A percentile compares a stretch with the other conserved stretches of the same genome.
phyloP scores from a whole-genome alignment of 2,329 filamentous ascomycete species.

The Cladosporium sp. region DNA sequence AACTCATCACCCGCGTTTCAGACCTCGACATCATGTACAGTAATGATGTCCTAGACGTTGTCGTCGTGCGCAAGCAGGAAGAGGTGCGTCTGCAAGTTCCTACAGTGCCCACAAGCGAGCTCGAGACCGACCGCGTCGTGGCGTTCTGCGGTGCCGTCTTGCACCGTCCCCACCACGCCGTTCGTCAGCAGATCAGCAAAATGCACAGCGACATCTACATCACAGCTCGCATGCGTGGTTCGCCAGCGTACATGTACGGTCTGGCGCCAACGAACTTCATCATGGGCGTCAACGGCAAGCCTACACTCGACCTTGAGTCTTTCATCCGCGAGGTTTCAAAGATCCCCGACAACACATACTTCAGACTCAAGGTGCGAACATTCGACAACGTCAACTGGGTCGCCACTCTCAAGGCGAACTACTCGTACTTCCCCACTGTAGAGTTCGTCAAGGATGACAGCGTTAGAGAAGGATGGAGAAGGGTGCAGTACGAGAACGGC shows the following conservation, averaged over 20 bases:
- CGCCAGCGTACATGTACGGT: conserved; percentile 82
- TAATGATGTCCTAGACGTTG: conserved; percentile 73
- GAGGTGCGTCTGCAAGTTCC: conserved; percentile 73
- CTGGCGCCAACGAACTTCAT: conserved; percentile 96
- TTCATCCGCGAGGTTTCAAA: conserved; percentile 79
- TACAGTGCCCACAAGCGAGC: conserved; percentile 81
- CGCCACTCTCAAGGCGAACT: conserved; percentile 99
- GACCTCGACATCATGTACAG: conserved; percentile 97
- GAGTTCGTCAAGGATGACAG: conserved; percentile 58
- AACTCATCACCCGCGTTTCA: conserved; percentile 86
- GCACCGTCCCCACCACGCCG: conserved; percentile 90
- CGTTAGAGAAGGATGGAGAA: conserved; percentile 52
- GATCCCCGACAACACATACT: conserved; percentile 97
- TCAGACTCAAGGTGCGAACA: conserved; percentile 93
- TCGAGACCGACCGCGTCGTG: conserved; percentile 88
- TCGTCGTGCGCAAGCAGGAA: conserved; percentile 79
- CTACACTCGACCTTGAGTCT: conserved; percentile 74
- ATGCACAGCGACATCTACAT: conserved; percentile 96
- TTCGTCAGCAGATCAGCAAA: conserved; percentile 94
- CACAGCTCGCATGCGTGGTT: conserved; percentile 76
- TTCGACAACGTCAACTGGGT: conserved; percentile 99
- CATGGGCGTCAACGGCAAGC: conserved; percentile 85
- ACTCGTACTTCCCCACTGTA: conserved; percentile 79
- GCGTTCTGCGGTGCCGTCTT: conserved; percentile 93
- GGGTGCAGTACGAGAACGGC: conserved; percentile 50